Percentiles rank a stretch among this genome's conserved stretches.
phyloP scores from a whole-genome alignment of 345 rosid species.

The Arabis hirsuta region DNA sequence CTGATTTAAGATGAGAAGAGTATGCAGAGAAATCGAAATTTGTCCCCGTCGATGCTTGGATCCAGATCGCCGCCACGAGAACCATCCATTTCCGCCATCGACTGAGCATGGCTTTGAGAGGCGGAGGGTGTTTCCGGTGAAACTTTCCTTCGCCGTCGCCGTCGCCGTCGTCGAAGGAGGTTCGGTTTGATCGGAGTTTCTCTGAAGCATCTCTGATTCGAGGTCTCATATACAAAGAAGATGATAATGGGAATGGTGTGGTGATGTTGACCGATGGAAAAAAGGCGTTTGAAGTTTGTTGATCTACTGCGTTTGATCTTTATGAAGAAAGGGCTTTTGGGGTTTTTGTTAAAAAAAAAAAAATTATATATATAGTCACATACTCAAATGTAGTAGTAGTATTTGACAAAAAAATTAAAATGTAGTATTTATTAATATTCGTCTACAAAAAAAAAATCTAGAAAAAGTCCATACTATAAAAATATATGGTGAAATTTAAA shows the following conservation, averaged over 20 bases:
- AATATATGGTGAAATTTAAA: too few species aligned
- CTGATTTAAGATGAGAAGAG: slow-evolving; percentile 62
- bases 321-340: slow-evolving; percentile 20
- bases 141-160: slow-evolving; percentile 33
- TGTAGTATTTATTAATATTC: too few species aligned
- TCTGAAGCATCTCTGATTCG: slow-evolving; percentile 42
- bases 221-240: slow-evolving; percentile 44
- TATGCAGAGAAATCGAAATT: slow-evolving; percentile 83
- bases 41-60: slow-evolving; percentile 82
- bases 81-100: slow-evolving; percentile 74
- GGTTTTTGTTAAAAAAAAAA: too few species aligned
- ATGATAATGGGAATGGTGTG: slow-evolving; percentile 11
- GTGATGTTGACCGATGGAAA: slow-evolving; percentile 39
- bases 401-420: too few species aligned
- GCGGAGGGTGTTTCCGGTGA: slow-evolving; percentile 41
- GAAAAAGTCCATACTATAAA: too few species aligned
- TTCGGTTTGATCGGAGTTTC: slow-evolving; percentile 35
- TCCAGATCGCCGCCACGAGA: slow-evolving; percentile 67
- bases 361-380: too few species aligned
- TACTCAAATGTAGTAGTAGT: too few species aligned
- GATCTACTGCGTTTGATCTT: slow-evolving; percentile 21
- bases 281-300: slow-evolving; percentile 24
- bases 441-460: too few species aligned
- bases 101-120: slow-evolving; percentile 50
- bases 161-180: slow-evolving; percentile 35